Evolutionary conservation across 169 alveolate genomes (phyloP), one percentile per base, ranked within the genome.

Genomic region (Haemoproteus tartakovskyi): DNA sequence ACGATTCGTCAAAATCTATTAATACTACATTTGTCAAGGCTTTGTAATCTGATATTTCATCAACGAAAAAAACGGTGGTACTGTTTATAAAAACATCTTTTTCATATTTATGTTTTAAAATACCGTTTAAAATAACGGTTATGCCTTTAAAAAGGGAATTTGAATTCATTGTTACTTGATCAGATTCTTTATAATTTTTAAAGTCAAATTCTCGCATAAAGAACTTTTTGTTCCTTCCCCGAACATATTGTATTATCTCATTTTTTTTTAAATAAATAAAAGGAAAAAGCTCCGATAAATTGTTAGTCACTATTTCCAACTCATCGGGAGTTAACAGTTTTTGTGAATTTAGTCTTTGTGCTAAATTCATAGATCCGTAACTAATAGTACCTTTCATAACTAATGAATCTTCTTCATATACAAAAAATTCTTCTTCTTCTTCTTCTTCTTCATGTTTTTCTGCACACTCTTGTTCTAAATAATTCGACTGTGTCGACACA

Each of bases 251-350:
- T 57, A 45, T 74, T 57, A 36, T 74, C 46, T 74, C 84, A 22
- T 74, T 57, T 74, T 56, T 74, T 38, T 43, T 47, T 60, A 74
- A 57, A 59, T 18, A 74, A 6, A 57, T 43, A 21, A 74, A 74
- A 2, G 84, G 78, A 14, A 1, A 12, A 6, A 57, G 45, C 33
- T 43, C 24, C 16, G 21, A 57, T 16, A 74, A n/a, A 19, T 57
- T 41, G 33, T 74, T 51, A 9, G 46, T 16, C 2, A 47, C 41
- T 9, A 57, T 63, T 38, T 74, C 84, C 30, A 74, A 57, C 47
- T 74, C 84, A 51, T 74, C 84, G 18, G 29, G 45, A 19, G 84
- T 74, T 16, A 74, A n/a, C n/a, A n/a, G n/a, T n/a, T n/a, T n/a
- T n/a, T n/a, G n/a, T n/a, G n/a, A n/a, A n/a, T n/a, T n/a, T n/a